Base-by-base conservation (phyloP, 805 yeast genomes). In the Brettanomyces naardenensis region DNA sequence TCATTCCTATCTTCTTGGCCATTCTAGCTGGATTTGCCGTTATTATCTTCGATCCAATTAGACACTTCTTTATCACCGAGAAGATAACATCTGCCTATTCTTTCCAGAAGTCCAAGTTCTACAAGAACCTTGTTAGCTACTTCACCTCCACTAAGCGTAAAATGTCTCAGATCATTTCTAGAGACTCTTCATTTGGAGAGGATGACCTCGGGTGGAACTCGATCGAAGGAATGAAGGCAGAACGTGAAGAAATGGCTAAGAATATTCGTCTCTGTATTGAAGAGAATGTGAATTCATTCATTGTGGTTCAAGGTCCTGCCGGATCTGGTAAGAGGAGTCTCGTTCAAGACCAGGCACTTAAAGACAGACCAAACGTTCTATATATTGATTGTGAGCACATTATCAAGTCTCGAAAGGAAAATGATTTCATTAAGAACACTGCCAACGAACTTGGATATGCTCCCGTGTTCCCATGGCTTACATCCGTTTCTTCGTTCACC, bases 401-500 rank as follows among this genome's bases (percentile, higher is more conserved):
- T 38, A 69, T 74, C 17, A 85, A 84, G 52, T 66, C 92, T 3
- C 66, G 95, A 48, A 76, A 79, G 25, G 96, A 88, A 45, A 67
- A 80, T 3, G 69, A 69, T 23, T 76, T 86, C 45, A 63, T 92
- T 32, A 71, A 73, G 39, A 71, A 71, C 37, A 72, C 86, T 15
- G 87, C 97, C 0, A 64, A 62, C 19, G 86, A 85, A 55, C 52
- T 88, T 19, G 98, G 98, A 0, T 92, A 92, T 58, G 86, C 75
- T 65, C 98, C 98, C 1, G 80, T 86, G 5, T 92, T 92, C 57
- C 84, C 96, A 18, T 90, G 97, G 95, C 63, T 89, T 43, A 86
- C 86, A 56, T 74, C 82, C 2, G 63, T 89, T 10, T 76, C 95
- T 0, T 75, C 78, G 41, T 78, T 88, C 42, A 63, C 86, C 33